Evolutionary conservation across 1,284 basidiomycete genomes (phyloP).

Genomic region (Butyriboletus appendiculatus): DNA sequence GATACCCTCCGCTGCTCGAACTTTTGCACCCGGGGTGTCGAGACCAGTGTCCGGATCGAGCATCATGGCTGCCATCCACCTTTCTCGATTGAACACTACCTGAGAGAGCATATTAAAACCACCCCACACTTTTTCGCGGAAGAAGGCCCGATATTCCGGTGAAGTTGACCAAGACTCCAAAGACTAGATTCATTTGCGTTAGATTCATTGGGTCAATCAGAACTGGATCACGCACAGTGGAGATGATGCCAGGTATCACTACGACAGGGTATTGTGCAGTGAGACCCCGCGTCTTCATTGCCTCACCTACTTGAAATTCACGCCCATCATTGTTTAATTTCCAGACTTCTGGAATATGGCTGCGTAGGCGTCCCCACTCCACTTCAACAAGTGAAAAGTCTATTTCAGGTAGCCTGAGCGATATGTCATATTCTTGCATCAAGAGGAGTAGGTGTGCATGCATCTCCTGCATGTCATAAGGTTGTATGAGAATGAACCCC

Average conservation of each 20-base stretch:
- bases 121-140: slow-evolving; percentile 87
- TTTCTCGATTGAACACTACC: slow-evolving; percentile 81
- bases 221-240: slow-evolving; percentile 51
- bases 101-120: slow-evolving; percentile 85
- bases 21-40: slow-evolving; percentile 87
- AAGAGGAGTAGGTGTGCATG: slow-evolving; percentile 54
- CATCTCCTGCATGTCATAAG: slow-evolving; percentile 58
- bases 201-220: background rate
- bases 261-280: slow-evolving; percentile 78
- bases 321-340: slow-evolving; percentile 81
- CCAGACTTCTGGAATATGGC: slow-evolving; percentile 72
- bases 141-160: slow-evolving; percentile 77
- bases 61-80: slow-evolving; percentile 90
- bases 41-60: slow-evolving; percentile 92
- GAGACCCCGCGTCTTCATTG: slow-evolving; percentile 66
- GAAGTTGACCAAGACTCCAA: slow-evolving; percentile 87
- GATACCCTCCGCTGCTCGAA: slow-evolving; percentile 92
- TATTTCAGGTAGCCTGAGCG: slow-evolving; percentile 57
- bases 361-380: slow-evolving; percentile 68
- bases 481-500: slow-evolving; percentile 61
- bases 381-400: slow-evolving; percentile 64
- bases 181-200: slow-evolving; percentile 44
- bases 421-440: slow-evolving; percentile 58
- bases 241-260: slow-evolving; percentile 79
- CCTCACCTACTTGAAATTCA: slow-evolving; percentile 84